A percentile compares a stretch with the other conserved stretches of the same genome.
Evolutionary conservation across 441 rosid species (phyloP).

Genomic region (Jatropha podagrica): DNA sequence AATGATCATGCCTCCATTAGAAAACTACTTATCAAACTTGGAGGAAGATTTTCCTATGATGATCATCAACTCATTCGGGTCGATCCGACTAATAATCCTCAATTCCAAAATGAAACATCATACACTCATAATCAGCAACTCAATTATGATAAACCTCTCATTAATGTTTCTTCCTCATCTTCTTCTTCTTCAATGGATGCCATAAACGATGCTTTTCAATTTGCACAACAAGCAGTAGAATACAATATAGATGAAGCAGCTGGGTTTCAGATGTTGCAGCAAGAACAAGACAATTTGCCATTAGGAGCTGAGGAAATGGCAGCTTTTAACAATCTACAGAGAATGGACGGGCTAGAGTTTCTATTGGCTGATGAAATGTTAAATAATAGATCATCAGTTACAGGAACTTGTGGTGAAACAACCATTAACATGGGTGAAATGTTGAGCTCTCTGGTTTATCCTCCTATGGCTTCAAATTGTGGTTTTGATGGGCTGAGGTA

Average conservation of each 20-base stretch:
- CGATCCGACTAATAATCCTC: constrained; percentile 23
- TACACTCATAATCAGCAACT: constrained; percentile 17
- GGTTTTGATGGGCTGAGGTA: neutral
- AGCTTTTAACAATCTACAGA: constrained; percentile 24
- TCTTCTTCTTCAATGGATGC: constrained; percentile 36
- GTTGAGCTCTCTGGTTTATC: constrained; percentile 25
- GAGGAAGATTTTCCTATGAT: constrained; percentile 48
- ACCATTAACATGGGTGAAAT: constrained; percentile 27
- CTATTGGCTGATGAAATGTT: constrained; percentile 33
- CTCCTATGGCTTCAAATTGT: constrained; percentile 29
- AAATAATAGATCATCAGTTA: constrained; percentile 14
- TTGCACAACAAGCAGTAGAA: constrained; percentile 22
- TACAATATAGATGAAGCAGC: constrained; percentile 22
- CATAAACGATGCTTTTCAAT: constrained; percentile 21
- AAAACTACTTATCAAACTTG: constrained; percentile 56
- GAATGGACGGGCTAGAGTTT: constrained; percentile 52
- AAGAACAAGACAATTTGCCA: constrained; percentile 34
- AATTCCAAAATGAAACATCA: constrained; percentile 24
- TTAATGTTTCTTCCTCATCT: constrained; percentile 10
- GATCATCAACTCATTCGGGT: constrained; percentile 19
- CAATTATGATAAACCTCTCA: constrained; percentile 25
- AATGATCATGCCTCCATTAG: constrained; percentile 50
- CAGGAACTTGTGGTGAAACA: constrained; percentile 9
- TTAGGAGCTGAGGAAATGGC: constrained; percentile 32
- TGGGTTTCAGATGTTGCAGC: constrained; percentile 21